Conservation (phyloP, 78 protist genomes). For the Cavenderia fasciculata region DNA sequence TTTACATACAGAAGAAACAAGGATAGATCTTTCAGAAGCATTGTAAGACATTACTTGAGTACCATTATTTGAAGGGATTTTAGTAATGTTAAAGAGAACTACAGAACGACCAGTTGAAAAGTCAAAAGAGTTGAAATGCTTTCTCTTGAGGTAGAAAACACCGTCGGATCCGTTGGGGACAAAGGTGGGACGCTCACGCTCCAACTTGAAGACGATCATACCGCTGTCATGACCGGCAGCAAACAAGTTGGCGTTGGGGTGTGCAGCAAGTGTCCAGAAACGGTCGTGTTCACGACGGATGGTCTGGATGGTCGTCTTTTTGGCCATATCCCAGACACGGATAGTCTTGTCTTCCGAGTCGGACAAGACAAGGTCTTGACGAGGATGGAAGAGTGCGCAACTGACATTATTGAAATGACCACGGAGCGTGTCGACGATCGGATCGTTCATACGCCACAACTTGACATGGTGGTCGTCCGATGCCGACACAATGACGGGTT, state of each 20-base stretch:
- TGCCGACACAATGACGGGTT: constrained; percentile 96
- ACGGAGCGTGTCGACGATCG: constrained; percentile 91
- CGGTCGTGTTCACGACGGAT: constrained; percentile 97
- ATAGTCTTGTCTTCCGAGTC: constrained; percentile 98
- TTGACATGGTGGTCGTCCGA: constrained; percentile 97
- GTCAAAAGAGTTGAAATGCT: constrained; percentile 85
- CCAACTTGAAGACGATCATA: constrained; percentile 96
- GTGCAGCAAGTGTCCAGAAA: constrained; percentile 97
- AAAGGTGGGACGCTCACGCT: constrained; percentile 96
- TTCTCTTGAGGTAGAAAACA: constrained; percentile 90
- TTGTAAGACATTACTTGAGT: constrained; percentile 81
- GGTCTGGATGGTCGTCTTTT: constrained; percentile 85
- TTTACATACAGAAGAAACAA: constrained; percentile 49
- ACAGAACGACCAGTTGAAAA: constrained; percentile 42
- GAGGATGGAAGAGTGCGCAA: constrained; percentile 97
- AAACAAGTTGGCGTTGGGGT: constrained; percentile 91
- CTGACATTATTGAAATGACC: constrained; percentile 98
- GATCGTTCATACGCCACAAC: constrained; percentile 96
- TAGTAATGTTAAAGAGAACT: constrained; percentile 25
- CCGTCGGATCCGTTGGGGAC: constrained; percentile 54
- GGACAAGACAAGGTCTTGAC: constrained; percentile 86
- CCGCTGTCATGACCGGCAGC: constrained; percentile 98
- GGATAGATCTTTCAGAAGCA: constrained; percentile 87
- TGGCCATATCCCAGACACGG: constrained; percentile 97
- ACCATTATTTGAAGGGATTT: constrained; percentile 31